Evolutionary conservation across 2,329 filamentous ascomycete genomes (phyloP).

Genomic region (Epichloe bromicola): DNA sequence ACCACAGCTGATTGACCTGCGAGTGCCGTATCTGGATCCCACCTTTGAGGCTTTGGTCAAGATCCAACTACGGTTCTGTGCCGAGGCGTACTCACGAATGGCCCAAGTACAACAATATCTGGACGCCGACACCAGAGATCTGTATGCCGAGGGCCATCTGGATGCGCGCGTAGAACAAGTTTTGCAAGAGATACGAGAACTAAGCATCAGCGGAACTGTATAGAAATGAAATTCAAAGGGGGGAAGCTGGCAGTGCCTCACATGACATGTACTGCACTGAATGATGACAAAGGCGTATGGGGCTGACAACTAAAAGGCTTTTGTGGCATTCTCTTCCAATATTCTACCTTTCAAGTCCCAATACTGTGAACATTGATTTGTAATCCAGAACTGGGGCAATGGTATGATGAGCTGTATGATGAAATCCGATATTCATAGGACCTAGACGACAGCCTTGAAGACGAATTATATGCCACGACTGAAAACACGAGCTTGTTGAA

Average conservation of each 20-base stretch:
- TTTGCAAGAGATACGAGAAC: conserved; percentile 86
- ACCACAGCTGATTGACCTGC: conserved; percentile 89
- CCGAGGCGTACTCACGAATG: conserved; percentile 95
- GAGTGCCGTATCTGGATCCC: conserved; percentile 92
- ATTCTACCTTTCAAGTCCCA: neutral
- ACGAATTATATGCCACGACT: too few relatives aligned
- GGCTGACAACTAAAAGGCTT: neutral
- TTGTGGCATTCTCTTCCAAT: neutral
- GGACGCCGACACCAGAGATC: conserved; percentile 86
- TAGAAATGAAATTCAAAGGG: conserved; percentile 17
- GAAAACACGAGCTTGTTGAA: too few relatives aligned
- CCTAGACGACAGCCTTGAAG: too few relatives aligned
- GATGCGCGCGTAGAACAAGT: conserved; percentile 91
- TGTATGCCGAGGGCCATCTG: conserved; percentile 87
- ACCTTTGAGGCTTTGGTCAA: conserved; percentile 97
- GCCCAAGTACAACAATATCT: conserved; percentile 98
- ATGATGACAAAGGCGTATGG: conserved; percentile 2
- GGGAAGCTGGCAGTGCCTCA: neutral
- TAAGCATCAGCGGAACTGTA: conserved; percentile 75
- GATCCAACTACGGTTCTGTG: conserved; percentile 94
- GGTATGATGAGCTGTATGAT: neutral
- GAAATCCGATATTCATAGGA: too few relatives aligned
- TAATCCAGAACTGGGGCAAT: neutral
- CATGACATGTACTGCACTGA: neutral
- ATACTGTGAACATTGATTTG: neutral